Percentiles rank a stretch among this genome's conserved stretches.
Evolutionary conservation across 2,329 filamentous ascomycete genomes (phyloP).

Genomic region (Graphiopsis chlorocephala): DNA sequence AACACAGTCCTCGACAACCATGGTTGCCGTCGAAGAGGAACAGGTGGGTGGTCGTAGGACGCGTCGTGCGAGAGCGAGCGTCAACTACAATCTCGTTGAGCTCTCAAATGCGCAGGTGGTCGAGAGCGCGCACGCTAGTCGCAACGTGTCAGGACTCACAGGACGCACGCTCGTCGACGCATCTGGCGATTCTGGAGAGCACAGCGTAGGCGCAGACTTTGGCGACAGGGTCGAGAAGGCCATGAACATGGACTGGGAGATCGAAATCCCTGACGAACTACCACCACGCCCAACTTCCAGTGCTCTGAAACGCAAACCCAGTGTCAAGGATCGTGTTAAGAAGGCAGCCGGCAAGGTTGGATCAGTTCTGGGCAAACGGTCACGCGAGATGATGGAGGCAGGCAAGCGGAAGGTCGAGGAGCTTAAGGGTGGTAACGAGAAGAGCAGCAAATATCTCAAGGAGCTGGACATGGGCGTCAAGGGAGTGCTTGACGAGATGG

Average conservation of each 20-base stretch:
- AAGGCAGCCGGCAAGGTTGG: constrained; percentile 29
- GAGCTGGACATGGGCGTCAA: constrained; percentile 33
- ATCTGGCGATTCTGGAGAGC: constrained; percentile 22
- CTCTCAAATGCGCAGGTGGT: constrained; percentile 29
- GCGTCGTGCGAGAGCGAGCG: constrained; percentile 54
- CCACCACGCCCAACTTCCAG: constrained; percentile 5
- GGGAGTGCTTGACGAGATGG: constrained; percentile 33
- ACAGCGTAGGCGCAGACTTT: constrained; percentile 9
- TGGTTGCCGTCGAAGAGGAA: constrained; percentile 24
- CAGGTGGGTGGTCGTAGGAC: constrained; percentile 42
- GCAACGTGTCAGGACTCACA: constrained; percentile 48
- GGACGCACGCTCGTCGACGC: constrained; percentile 31
- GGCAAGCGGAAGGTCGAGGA: constrained; percentile 37
- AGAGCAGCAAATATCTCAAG: constrained; percentile 28
- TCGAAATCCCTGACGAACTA: constrained; percentile 20
- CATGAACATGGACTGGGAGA: constrained; percentile 40
- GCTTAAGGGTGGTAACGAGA: constrained; percentile 15
- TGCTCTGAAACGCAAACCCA: constrained; percentile 24
- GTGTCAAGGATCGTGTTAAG: constrained; percentile 33
- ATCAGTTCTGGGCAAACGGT: constrained; percentile 36
- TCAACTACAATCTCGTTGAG: constrained; percentile 59
- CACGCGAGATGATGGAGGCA: constrained; percentile 37
- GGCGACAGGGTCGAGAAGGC: constrained; percentile 47
- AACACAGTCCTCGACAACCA: constrained; percentile 27
- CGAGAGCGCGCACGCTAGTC: constrained; percentile 19